Conservation (phyloP, 1,284 basidiomycete genomes). For the Serendipita sp. region DNA sequence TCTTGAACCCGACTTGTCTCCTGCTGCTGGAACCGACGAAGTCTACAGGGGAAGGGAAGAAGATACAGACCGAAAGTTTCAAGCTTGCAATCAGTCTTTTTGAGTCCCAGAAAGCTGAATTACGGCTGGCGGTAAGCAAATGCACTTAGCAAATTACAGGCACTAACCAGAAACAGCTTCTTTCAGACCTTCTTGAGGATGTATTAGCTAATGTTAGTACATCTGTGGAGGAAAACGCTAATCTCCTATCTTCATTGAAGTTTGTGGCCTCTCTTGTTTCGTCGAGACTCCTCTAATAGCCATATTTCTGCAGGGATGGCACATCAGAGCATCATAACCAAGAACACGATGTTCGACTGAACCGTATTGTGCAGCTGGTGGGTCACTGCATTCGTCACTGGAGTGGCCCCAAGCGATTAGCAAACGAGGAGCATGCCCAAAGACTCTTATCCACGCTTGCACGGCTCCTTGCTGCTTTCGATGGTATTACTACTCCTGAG, state of each 20-base stretch:
- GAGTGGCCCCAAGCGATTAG: too few species aligned
- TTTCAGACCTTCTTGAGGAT: slow-evolving; percentile 57
- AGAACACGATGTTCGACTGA: too few species aligned
- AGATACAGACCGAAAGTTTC: slow-evolving; percentile 23
- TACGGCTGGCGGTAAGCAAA: slow-evolving; percentile 41
- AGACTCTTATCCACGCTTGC: background rate
- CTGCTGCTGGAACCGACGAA: slow-evolving; percentile 72
- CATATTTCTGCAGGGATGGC: too few species aligned
- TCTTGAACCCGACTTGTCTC: slow-evolving; percentile 75
- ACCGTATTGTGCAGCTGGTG: too few species aligned
- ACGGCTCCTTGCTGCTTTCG: background rate
- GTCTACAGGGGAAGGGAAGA: slow-evolving; percentile 49
- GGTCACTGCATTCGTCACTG: too few species aligned
- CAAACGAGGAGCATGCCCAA: background rate
- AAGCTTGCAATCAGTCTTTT: background rate
- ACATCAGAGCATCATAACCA: too few species aligned
- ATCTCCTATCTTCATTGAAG: background rate
- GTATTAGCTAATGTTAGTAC: background rate
- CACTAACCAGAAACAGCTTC: slow-evolving; percentile 28
- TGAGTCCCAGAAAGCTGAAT: slow-evolving; percentile 13
- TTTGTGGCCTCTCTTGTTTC: background rate
- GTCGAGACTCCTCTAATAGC: too few species aligned
- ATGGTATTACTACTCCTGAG: background rate
- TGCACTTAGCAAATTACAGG: too few species aligned
- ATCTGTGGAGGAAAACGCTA: background rate